phyloP scores from a whole-genome alignment of 164 flowering plant genomes.

The Vitis vinifera region DNA sequence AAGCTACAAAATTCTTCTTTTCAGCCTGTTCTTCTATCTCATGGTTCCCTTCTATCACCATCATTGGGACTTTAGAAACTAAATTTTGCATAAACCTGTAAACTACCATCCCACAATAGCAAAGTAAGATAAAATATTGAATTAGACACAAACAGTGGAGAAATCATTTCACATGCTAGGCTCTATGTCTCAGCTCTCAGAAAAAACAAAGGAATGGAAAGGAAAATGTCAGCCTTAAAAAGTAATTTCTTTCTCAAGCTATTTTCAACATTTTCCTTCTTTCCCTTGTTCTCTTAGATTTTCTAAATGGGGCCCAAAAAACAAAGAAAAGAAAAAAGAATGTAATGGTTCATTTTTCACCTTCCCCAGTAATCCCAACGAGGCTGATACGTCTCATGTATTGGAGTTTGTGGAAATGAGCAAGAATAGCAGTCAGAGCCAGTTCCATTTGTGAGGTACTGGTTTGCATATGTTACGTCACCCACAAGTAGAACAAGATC shows the following conservation, averaged over 20 bases:
- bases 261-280: too few relatives aligned
- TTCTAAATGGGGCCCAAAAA: too few relatives aligned
- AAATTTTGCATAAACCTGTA: constrained; percentile 85
- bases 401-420: constrained; percentile 68
- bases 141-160: too few relatives aligned
- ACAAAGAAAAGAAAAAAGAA: not conserved
- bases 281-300: too few relatives aligned
- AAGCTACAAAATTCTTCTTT: constrained; percentile 65
- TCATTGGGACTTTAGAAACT: constrained; percentile 79
- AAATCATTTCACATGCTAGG: too few relatives aligned
- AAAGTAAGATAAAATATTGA: too few relatives aligned
- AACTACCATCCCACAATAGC: too few relatives aligned
- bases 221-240: too few relatives aligned
- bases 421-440: constrained; percentile 86
- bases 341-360: constrained; percentile 29
- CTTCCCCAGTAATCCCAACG: constrained; percentile 99
- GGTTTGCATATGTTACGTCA: constrained; percentile 80
- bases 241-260: too few relatives aligned
- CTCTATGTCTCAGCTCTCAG: too few relatives aligned
- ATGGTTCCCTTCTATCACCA: constrained; percentile 96
- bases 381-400: constrained; percentile 94
- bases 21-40: constrained; percentile 79
- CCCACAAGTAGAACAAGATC: constrained; percentile 83
- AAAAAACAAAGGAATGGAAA: too few relatives aligned
- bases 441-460: constrained; percentile 90